Base-by-base conservation (phyloP, 192 early-diverging fungal species). In the Chytriomyces confervae region DNA sequence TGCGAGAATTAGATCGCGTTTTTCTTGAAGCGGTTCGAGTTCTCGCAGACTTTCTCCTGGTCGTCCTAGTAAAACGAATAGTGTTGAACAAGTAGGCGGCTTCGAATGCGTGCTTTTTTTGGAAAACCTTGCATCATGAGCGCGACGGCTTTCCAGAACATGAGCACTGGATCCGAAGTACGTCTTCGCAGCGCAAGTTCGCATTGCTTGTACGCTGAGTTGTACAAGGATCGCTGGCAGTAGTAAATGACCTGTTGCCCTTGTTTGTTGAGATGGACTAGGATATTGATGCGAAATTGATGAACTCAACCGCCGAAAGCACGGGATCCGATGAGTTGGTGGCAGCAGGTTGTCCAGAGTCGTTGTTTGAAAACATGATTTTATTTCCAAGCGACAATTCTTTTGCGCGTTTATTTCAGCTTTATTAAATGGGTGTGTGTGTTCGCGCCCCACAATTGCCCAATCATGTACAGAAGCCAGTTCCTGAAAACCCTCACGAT, bases 11-110 rank as follows among this genome's bases (percentile, higher is more conserved):
- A 90, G 63, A 66, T 90, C 88, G 8, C 84, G 64, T 75, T 87
- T 88, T 29, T 90, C 86, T 57, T 82, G 79, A 20, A 90, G 63
- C 24, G 66, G 23, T 72, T 84, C 78, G 18, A 90, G 70, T 16
- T 80, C 84, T 44, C 83, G 67, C 3, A 90, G 48, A 0, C 84
- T 85, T 70, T 87, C 84, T 0, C 73, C 76, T 11, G 77, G 65
- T 46, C 77, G 82, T 24, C 85, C 84, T 85, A 75, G 5, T 11
- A 7, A 66, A 10, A 66, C 29, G 69, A 24, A 47, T 44, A 3
- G 18, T n/a, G 6, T n/a, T n/a, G 66, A 29, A 16, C 46, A 23
- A 4, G 18, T 44, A 6, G 18, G 13, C 24, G 24, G 24, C 24
- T 67, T 68, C 20, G 5, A 16, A 23, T n/a, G 36, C 16, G 16